phyloP scores from a whole-genome alignment of 305 asterid genomes.

The Stenogyne calaminthoides region DNA sequence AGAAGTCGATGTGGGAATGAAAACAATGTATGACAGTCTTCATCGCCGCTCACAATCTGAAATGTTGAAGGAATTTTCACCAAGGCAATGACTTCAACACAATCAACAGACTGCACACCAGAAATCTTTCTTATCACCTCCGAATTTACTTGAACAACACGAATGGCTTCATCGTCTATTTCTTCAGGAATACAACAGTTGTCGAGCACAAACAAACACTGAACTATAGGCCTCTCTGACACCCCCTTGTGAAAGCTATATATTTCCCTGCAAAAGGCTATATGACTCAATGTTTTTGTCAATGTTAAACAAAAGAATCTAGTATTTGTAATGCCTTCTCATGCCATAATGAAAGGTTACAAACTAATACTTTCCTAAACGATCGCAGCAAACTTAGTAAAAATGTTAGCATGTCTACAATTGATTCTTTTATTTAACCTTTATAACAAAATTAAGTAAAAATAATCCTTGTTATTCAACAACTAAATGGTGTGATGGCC shows the following conservation, averaged over 20 bases:
- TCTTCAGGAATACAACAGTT: slow-evolving; percentile 57
- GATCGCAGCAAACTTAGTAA: not conserved
- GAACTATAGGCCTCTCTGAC: slow-evolving; percentile 44
- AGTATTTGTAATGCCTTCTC: not conserved
- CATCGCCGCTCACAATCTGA: slow-evolving; percentile 40
- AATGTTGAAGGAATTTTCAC: slow-evolving; percentile 76
- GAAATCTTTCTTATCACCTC: slow-evolving; percentile 74
- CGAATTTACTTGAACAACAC: slow-evolving; percentile 57
- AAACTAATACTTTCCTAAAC: not conserved
- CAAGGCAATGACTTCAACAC: slow-evolving; percentile 71
- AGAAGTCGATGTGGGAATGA: slow-evolving; percentile 67
- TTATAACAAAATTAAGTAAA: not conserved
- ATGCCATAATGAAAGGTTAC: not conserved
- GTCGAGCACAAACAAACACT: slow-evolving; percentile 76
- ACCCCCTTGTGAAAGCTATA: slow-evolving; percentile 43
- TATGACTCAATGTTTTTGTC: slow-evolving; percentile 10
- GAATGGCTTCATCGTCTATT: slow-evolving; percentile 39
- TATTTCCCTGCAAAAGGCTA: slow-evolving; percentile 69
- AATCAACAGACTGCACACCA: slow-evolving; percentile 81
- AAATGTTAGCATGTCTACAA: too few relatives aligned
- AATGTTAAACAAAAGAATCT: not conserved
- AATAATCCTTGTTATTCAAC: not conserved
- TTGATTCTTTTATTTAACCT: too few relatives aligned
- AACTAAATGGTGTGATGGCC: not conserved
- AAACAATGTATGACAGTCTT: slow-evolving; percentile 52